Percentiles rank a stretch among this genome's conserved stretches.
Evolutionary conservation across 2,329 filamentous ascomycete genomes (phyloP).

Genomic region (Plectosphaerella cucumerina): DNA sequence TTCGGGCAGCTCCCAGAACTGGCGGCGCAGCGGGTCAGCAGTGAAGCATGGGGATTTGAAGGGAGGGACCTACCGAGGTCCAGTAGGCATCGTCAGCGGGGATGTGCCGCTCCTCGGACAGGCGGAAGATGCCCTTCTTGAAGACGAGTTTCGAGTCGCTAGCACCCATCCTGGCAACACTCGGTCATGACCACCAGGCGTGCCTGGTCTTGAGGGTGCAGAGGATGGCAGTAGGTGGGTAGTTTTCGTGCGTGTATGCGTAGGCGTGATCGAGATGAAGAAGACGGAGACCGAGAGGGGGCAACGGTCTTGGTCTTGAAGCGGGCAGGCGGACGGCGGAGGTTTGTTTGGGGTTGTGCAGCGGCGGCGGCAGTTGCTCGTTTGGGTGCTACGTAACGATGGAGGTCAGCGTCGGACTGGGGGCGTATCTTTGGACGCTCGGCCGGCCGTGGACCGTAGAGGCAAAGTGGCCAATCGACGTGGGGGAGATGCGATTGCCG

Average conservation of each 20-base stretch:
- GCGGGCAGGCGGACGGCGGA: too few species aligned
- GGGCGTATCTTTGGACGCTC: too few species aligned
- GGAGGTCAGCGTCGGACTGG: not conserved
- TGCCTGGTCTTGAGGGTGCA: not conserved
- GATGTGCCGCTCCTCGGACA: constrained; percentile 89
- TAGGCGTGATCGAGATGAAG: not conserved
- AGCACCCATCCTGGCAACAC: constrained; percentile 69
- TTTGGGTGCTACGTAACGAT: constrained; percentile 10
- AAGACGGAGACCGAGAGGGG: not conserved
- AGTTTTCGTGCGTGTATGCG: not conserved
- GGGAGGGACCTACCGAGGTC: constrained; percentile 67
- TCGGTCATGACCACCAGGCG: constrained; percentile 9
- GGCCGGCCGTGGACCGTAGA: not conserved
- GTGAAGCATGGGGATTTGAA: constrained; percentile 1
- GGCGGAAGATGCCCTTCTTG: constrained; percentile 95
- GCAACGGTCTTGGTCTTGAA: too few species aligned
- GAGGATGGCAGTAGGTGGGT: not conserved
- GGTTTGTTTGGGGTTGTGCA: too few species aligned
- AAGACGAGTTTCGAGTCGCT: constrained; percentile 99
- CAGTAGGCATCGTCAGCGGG: constrained; percentile 87
- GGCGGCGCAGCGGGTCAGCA: constrained; percentile 5
- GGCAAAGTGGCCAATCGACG: not conserved
- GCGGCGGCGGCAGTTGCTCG: too few species aligned
- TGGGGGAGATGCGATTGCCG: not conserved
- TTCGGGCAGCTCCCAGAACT: constrained; percentile 98